Evolutionary conservation across 108 stramenopile genomes (phyloP), one percentile per base, ranked within the genome.

Genomic region (Chaetoceros muelleri): DNA sequence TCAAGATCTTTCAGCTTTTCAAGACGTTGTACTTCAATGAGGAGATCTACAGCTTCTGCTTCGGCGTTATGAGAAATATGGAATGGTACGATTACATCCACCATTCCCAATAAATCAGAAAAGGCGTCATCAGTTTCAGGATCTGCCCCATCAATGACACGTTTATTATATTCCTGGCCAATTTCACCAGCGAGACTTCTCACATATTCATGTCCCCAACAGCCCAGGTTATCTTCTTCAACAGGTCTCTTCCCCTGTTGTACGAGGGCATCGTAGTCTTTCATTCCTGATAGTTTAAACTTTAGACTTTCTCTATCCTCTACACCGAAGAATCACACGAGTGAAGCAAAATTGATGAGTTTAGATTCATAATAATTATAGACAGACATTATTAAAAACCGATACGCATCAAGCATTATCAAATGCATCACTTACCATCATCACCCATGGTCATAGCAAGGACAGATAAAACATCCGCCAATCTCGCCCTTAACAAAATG

Each of bases 161-260:
- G 74, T 24, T 82, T 84, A 40, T 82, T 83, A 77, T 95, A 98
- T 65, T 97, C 96, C 69, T 93, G 81, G 22, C 95, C 96, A 53
- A 99, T 96, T 72, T 98, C 94, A 2, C 96, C 97, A 25, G 96
- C 93, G 30, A 99, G 75, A 40, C 83, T 78, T 0, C 97, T 89
- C 28, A 98, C 79, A 74, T 88, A 98, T 74, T 99, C 99, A 66
- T 98, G 96, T 20, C 99, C 99, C 99, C 99, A 99, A 23, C 77
- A 68, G 16, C 95, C 95, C 10, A 98, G 75, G 65, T 87, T 84
- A 63, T 91, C 75, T 2, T 94, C 90, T 52, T 49, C 55, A 23
- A 71, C 30, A 44, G 75, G 30, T 55, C 46, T 50, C 28, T 64
- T 75, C 27, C 74, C 75, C 44, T 57, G 50, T 1, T 46, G 56